Evolutionary conservation across 257 asterid species (phyloP), one percentile per base, ranked within the genome.

Genomic region (Echium plantagineum): DNA sequence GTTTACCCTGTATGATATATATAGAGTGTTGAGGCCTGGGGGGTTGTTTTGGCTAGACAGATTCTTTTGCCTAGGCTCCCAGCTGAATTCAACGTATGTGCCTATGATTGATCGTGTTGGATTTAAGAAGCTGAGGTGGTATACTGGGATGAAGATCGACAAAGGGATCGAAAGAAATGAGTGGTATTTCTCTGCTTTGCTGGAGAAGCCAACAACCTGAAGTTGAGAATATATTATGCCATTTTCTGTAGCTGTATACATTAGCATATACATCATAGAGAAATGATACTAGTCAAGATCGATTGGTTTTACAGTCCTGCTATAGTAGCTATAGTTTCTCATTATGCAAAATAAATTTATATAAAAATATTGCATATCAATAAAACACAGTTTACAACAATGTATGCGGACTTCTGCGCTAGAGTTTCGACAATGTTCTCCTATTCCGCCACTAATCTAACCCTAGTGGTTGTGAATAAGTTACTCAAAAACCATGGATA

Each of bases 1-100:
- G 42, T 86, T 86, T 24, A 61, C 81, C 65, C 19, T 86, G 67
- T 78, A 78, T 28, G 89, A 86, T 24, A 83, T 86, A 81, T 89
- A 86, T 62, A 65, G 89, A 55, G 90, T 81, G 17, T 53, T 86
- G 80, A 83, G 86, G 80, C 91, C 94, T 0, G 95, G 89, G 13
- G 94, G 85, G 47, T 21, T 85, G 53, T 24, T 85, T 56, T 79
- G 95, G 89, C 76, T 85, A 7, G 86, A 81, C 12, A 81, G 89
- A 53, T 86, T 83, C 66, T 86, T 83, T 52, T 83, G 86, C 63
- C 30, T 79, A 78, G 76, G 78, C 52, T 80, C 79, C 52, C 90
- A 85, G 53, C 66, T 80, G 78, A 24, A 71, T 53, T 42, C 49
- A 10, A 42, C 49, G 0, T 42, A 42, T 12, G 49, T 42, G 17